phyloP scores from a whole-genome alignment of 768 basidiomycete species.

The Kwoniella newhampshirensis region DNA sequence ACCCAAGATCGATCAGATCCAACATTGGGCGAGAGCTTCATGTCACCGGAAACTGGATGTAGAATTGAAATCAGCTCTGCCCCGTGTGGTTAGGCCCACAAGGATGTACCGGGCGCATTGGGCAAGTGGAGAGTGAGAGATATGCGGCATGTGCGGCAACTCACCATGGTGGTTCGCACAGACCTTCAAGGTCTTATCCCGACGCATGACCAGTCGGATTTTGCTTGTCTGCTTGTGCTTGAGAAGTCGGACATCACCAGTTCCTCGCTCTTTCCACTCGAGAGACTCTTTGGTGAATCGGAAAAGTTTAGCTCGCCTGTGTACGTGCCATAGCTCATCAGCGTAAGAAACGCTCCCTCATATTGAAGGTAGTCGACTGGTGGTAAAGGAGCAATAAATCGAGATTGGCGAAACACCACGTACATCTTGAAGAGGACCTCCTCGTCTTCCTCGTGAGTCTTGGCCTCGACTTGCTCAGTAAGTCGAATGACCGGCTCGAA shows the following conservation, averaged over 20 bases:
- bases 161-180: conserved; percentile 95
- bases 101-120: not conserved
- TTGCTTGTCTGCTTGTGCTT: conserved; percentile 86
- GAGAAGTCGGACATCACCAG: conserved; percentile 90
- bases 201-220: conserved; percentile 94
- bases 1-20: conserved; percentile 99
- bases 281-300: conserved; percentile 73
- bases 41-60: conserved; percentile 72
- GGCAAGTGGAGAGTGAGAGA: not conserved
- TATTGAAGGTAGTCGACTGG: not conserved
- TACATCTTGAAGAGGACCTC: conserved; percentile 93
- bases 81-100: too few relatives aligned
- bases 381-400: too few relatives aligned
- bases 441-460: conserved; percentile 95
- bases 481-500: conserved; percentile 97
- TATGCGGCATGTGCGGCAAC: conserved; percentile 34
- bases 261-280: conserved; percentile 99
- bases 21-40: conserved; percentile 94
- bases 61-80: too few relatives aligned
- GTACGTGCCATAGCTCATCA: not conserved
- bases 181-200: conserved; percentile 99
- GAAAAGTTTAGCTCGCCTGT: conserved; percentile 98
- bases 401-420: conserved; percentile 51
- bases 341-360: not conserved
- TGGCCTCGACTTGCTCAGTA: conserved; percentile 90